These are phyloP conservation scores for Elymus sibiricus DNA, from an alignment of 176 grass and related monocot genomes.

Conservation along the genomic window DNA sequence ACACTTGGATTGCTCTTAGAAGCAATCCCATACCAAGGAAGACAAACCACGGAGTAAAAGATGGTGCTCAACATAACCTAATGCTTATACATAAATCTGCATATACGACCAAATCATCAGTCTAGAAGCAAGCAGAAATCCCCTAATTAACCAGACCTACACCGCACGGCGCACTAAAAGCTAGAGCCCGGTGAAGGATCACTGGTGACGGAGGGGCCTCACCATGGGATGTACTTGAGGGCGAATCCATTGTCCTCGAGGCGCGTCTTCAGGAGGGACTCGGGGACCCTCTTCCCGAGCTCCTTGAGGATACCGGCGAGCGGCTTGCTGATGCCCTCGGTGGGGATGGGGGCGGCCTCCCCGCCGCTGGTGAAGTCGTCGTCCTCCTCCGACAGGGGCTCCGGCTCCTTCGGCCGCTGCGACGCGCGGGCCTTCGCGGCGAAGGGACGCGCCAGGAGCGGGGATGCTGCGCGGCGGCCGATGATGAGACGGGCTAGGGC, in stretches of 20 bases:
- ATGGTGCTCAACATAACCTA: neutral
- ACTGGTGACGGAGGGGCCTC: neutral
- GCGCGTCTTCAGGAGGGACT: conserved; percentile 67
- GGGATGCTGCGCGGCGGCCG: conserved; percentile 26
- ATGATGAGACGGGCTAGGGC: conserved; percentile 44
- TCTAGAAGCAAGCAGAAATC: neutral
- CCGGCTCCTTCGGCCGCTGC: conserved; percentile 27
- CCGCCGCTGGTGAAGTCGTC: conserved; percentile 39
- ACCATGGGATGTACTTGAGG: conserved; percentile 92
- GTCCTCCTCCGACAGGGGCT: conserved; percentile 23
- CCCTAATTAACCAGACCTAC: neutral
- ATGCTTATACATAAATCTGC: neutral
- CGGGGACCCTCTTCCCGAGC: conserved; percentile 78
- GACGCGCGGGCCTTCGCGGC: conserved; percentile 46
- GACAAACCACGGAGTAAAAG: neutral
- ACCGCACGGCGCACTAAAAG: neutral
- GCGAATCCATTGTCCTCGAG: conserved; percentile 53
- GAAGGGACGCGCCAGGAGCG: conserved; percentile 41
- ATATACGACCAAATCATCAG: neutral
- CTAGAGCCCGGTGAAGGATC: neutral
- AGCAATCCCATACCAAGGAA: neutral
- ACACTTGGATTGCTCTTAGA: neutral
- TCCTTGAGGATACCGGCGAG: conserved; percentile 75
- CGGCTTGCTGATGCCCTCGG: conserved; percentile 77
- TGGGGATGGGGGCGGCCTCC: conserved; percentile 48